Evolutionary conservation across 225 moss, liverwort and hornwort species (phyloP).

Genomic region (Climacium dendroides): DNA sequence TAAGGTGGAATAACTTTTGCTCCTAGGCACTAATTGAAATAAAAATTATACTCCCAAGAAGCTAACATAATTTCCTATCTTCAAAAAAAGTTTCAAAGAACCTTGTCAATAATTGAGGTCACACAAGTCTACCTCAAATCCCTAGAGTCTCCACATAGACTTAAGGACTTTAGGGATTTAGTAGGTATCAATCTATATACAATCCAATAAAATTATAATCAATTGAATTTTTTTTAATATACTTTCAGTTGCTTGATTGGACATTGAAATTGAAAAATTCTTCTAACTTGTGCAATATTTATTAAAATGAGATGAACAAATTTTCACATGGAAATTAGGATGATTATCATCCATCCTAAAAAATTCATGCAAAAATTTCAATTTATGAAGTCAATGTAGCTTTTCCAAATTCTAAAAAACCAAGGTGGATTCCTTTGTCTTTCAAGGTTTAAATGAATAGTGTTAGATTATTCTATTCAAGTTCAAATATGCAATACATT

Average conservation of each 20-base stretch:
- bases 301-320: neutral
- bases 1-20: too few species aligned
- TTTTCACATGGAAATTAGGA: neutral
- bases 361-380: too few species aligned
- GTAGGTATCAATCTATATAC: neutral
- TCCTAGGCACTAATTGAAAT: too few species aligned
- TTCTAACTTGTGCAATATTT: neutral
- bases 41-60: too few species aligned
- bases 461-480: neutral
- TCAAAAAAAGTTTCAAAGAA: too few species aligned
- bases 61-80: too few species aligned
- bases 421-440: accelerated
- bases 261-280: neutral
- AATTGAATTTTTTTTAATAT: neutral
- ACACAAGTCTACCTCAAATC: too few species aligned
- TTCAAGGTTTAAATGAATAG: too few species aligned
- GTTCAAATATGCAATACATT: neutral
- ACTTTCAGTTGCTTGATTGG: accelerated
- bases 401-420: neutral
- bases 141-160: too few species aligned
- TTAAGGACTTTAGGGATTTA: too few species aligned
- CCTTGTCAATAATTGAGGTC: too few species aligned
- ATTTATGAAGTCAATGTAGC: neutral
- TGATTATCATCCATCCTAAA: neutral
- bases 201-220: neutral